These are phyloP conservation scores for Cyamopsis tetragonoloba DNA, from an alignment of 306 rosid species.

Conservation along the genomic window DNA sequence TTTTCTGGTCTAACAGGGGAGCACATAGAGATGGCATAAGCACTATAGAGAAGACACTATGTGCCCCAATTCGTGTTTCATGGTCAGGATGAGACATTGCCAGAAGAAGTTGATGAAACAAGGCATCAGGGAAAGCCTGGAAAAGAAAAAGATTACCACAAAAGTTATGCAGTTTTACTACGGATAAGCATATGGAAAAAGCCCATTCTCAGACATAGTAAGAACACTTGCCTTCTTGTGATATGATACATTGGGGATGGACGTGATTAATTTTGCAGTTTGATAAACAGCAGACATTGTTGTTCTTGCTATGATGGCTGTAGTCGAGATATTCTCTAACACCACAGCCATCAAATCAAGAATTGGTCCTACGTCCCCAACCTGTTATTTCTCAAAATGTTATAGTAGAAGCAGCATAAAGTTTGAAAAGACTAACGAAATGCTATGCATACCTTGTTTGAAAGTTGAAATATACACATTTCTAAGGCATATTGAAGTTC, in stretches of 20 bases:
- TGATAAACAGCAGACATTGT: constrained; percentile 73
- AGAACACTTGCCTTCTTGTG: constrained; percentile 63
- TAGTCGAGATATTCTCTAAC: constrained; percentile 64
- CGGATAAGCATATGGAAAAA: constrained; percentile 15
- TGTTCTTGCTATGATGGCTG: constrained; percentile 57
- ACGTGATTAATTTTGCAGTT: constrained; percentile 65
- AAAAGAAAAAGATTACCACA: constrained; percentile 12
- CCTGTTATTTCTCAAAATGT: constrained; percentile 51
- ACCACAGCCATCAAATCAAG: constrained; percentile 87
- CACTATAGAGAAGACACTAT: constrained; percentile 62
- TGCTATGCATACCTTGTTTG: constrained; percentile 56
- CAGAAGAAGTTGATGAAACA: constrained; percentile 87
- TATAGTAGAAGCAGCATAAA: constrained; percentile 15
- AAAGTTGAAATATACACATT: constrained; percentile 65
- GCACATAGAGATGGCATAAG: constrained; percentile 65
- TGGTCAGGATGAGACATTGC: constrained; percentile 87
- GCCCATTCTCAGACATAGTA: constrained; percentile 8
- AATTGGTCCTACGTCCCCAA: constrained; percentile 87
- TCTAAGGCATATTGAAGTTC: constrained; percentile 71
- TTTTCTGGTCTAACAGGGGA: constrained; percentile 45
- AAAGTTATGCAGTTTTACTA: constrained; percentile 24
- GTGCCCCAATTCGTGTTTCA: constrained; percentile 85
- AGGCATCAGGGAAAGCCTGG: constrained; percentile 93
- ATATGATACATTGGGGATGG: constrained; percentile 77
- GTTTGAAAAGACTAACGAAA: constrained; percentile 17